Evolutionary conservation across 78 protist genomes (phyloP), one percentile per base, ranked within the genome.

Genomic region (Isochrysis galbana): DNA sequence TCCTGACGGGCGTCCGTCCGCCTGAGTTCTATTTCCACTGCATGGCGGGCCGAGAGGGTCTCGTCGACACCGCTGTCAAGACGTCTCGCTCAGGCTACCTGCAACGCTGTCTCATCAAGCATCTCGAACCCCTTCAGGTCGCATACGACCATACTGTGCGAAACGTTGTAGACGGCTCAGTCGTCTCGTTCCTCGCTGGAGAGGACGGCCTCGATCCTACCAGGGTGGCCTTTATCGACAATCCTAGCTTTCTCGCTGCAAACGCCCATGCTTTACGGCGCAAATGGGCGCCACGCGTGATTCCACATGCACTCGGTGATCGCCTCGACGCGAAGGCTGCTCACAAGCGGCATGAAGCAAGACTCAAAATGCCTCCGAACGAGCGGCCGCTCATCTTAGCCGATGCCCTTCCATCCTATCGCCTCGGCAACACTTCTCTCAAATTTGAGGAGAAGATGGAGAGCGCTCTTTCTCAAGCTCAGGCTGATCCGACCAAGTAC

Each of bases 41-140:
- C 95, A 99, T 99, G 99, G 99, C 99, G 21, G 99, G 99, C 39
- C 93, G 99, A 21, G 99, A 99, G 90, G 99, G 99, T 45, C 94
- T 99, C 14, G 96, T 99, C 45, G 99, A 99, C 91, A 99, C 99
- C 26, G 99, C 99, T 0, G 99, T 99, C 48, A 99, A 99, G 96
- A 99, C 99, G 1, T 72, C 98, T 19, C 98, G 98, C 61, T 97
- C 98, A 25, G 89, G 95, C 34, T 93, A 93, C 74, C 87, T 93
- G 38, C 95, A 95, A 90, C 88, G 99, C 34, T 99, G 99, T 92
- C 83, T 99, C 87, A 95, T 99, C 91, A 99, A 99, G 93, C 98
- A 96, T 90, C 90, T 99, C 39, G 99, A 99, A 90, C 36, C 70
- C 11, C 82, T 91, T 36, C 21, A 5, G 45, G 90, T 91, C 78